Evolutionary conservation across 1,139 yeast genomes (phyloP).

Genomic region (Zhuliangozyma parablackwelliae): DNA sequence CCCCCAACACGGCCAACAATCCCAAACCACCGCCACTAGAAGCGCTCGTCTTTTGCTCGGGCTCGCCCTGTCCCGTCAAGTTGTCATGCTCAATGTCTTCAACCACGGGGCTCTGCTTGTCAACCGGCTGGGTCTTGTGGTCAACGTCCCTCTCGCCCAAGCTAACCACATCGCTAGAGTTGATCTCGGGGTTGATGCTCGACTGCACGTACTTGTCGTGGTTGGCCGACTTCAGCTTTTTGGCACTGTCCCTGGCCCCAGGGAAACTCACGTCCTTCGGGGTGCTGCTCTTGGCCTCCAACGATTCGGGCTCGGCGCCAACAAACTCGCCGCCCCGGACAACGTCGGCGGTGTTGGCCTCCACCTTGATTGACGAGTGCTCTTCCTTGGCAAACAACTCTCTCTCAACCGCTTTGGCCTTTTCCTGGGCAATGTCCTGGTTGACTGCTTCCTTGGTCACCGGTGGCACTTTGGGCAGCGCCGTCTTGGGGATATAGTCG

Average conservation of each 20-base stretch:
- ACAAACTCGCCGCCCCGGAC: slow-evolving; percentile 45
- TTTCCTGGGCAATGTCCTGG: slow-evolving; percentile 44
- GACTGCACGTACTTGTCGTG: slow-evolving; percentile 41
- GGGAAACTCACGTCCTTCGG: slow-evolving; percentile 20
- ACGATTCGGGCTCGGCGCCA: slow-evolving; percentile 33
- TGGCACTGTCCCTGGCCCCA: slow-evolving; percentile 11
- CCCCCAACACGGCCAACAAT: slow-evolving; percentile 18
- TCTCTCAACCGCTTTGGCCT: slow-evolving; percentile 38
- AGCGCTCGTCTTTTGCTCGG: background rate
- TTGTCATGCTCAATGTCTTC: slow-evolving; percentile 42
- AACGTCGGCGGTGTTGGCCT: slow-evolving; percentile 40
- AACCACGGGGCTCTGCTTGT: slow-evolving; percentile 25
- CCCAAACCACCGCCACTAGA: slow-evolving; percentile 7
- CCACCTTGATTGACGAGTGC: slow-evolving; percentile 39
- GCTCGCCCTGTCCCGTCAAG: slow-evolving; percentile 11
- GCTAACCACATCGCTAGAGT: slow-evolving; percentile 33
- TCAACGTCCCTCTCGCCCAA: slow-evolving; percentile 36
- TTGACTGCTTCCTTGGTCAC: slow-evolving; percentile 48
- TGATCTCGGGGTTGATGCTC: slow-evolving; percentile 41
- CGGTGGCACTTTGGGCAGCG: slow-evolving; percentile 50
- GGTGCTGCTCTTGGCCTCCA: slow-evolving; percentile 34
- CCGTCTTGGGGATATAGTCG: slow-evolving; percentile 41
- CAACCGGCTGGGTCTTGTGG: slow-evolving; percentile 31
- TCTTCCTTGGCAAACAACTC: slow-evolving; percentile 36
- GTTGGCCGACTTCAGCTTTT: slow-evolving; percentile 30